These are phyloP conservation scores for Wilhelminamyces savonicus DNA, from an alignment of 805 yeast species.

Conservation along the genomic window DNA sequence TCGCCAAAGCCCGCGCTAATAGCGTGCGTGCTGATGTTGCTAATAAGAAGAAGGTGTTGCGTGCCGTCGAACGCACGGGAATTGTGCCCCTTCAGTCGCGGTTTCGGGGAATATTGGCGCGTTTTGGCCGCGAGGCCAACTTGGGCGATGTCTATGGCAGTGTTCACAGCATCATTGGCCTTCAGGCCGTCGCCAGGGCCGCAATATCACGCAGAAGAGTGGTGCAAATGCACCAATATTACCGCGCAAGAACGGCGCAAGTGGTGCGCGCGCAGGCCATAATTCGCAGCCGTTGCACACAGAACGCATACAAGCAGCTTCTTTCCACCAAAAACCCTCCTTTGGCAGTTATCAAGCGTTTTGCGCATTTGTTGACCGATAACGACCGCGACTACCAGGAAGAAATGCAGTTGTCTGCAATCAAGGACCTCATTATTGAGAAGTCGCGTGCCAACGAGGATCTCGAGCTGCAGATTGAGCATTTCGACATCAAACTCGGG, in stretches of 20 bases:
- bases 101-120: conserved; percentile 55
- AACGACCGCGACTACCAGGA: conserved; percentile 69
- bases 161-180: conserved; percentile 26
- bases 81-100: conserved; percentile 47
- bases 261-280: conserved; percentile 70
- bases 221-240: conserved; percentile 36
- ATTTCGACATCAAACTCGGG: conserved; percentile 72
- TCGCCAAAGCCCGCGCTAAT: conserved; percentile 41
- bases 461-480: conserved; percentile 67
- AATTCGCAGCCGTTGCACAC: conserved; percentile 61
- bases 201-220: conserved; percentile 30
- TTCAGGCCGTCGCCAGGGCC: conserved; percentile 59
- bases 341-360: conserved; percentile 65
- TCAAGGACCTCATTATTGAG: conserved; percentile 63
- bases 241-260: conserved; percentile 46
- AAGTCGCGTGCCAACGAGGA: conserved; percentile 66
- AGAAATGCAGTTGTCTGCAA: conserved; percentile 60
- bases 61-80: conserved; percentile 9
- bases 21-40: conserved; percentile 23
- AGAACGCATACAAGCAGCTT: conserved; percentile 67
- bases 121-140: conserved; percentile 51
- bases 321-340: conserved; percentile 72
- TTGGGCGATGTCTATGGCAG: conserved; percentile 48
- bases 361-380: conserved; percentile 69
- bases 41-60: conserved; percentile 9